Evolutionary conservation across 148 eudicot genomes (phyloP).

Genomic region (Arbutus unedo): DNA sequence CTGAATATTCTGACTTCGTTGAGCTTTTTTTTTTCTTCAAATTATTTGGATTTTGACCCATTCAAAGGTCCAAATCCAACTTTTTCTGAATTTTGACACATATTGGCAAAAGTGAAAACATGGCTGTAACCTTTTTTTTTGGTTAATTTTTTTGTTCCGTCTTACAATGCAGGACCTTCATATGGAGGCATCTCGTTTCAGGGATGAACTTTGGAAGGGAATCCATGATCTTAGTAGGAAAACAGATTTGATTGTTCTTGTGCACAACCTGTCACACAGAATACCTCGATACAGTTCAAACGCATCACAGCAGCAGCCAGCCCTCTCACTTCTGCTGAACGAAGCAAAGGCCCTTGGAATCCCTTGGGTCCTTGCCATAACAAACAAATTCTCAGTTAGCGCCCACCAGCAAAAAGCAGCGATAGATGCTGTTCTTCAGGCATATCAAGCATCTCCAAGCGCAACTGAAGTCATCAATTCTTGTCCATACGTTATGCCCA

Average conservation of each 20-base stretch:
- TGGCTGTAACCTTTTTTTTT: neutral
- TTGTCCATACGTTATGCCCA: slow-evolving; percentile 79
- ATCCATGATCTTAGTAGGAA: slow-evolving; percentile 82
- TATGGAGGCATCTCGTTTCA: slow-evolving; percentile 73
- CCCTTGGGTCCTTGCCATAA: slow-evolving; percentile 96
- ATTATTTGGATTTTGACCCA: neutral
- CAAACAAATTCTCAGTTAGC: slow-evolving; percentile 87
- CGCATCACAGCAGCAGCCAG: slow-evolving; percentile 50
- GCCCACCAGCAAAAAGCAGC: slow-evolving; percentile 87
- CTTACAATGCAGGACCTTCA: slow-evolving; percentile 66
- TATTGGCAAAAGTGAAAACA: neutral
- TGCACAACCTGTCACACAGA: slow-evolving; percentile 88
- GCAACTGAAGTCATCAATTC: slow-evolving; percentile 75
- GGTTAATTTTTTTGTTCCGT: neutral
- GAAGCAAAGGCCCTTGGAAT: slow-evolving; percentile 96
- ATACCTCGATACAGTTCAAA: slow-evolving; percentile 67
- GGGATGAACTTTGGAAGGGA: slow-evolving; percentile 91
- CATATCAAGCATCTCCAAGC: slow-evolving; percentile 83
- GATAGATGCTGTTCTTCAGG: slow-evolving; percentile 65
- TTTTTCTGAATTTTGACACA: neutral
- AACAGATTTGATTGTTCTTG: slow-evolving; percentile 84
- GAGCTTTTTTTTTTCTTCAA: neutral
- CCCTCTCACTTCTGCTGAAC: slow-evolving; percentile 66
- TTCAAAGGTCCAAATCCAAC: neutral
- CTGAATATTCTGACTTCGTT: neutral